A percentile compares a stretch with the other conserved stretches of the same genome.
Evolutionary conservation across 352 stramenopile genomes (phyloP).

Genomic region (Globisporangium okanoganense): DNA sequence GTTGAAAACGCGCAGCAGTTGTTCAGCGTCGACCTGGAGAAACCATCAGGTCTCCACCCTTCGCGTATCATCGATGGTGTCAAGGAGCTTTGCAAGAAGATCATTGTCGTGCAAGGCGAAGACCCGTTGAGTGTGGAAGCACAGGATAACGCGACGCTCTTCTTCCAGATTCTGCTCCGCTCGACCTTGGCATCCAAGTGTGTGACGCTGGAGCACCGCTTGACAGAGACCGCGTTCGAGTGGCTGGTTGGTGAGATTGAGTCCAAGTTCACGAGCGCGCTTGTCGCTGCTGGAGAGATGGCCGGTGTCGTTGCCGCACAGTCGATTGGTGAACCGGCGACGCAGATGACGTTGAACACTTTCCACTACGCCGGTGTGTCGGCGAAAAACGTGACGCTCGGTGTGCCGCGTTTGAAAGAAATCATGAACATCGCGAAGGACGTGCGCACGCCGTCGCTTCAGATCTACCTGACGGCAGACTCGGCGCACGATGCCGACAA

Average conservation of each 20-base stretch:
- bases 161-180: constrained; percentile 97
- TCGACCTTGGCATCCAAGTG: constrained; percentile 96
- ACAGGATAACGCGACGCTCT: constrained; percentile 96
- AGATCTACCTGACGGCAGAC: constrained; percentile 93
- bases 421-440: constrained; percentile 99
- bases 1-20: constrained; percentile 97
- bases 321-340: constrained; percentile 98
- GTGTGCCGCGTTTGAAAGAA: constrained; percentile 99
- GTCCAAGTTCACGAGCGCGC: constrained; percentile 94
- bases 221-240: constrained; percentile 96
- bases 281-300: constrained; percentile 97
- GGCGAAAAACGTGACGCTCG: constrained; percentile 99
- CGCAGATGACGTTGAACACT: constrained; percentile 99
- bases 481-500: constrained; percentile 83
- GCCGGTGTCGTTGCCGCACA: constrained; percentile 98
- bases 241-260: constrained; percentile 96
- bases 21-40: constrained; percentile 91
- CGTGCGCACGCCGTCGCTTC: constrained; percentile 96
- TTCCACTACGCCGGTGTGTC: constrained; percentile 99
- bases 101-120: constrained; percentile 95
- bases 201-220: constrained; percentile 93
- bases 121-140: constrained; percentile 95
- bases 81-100: constrained; percentile 90
- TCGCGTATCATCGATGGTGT: constrained; percentile 89
- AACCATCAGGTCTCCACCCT: constrained; percentile 92